Evolutionary conservation across 305 asterid species (phyloP).

Genomic region (Solanum chacoense): DNA sequence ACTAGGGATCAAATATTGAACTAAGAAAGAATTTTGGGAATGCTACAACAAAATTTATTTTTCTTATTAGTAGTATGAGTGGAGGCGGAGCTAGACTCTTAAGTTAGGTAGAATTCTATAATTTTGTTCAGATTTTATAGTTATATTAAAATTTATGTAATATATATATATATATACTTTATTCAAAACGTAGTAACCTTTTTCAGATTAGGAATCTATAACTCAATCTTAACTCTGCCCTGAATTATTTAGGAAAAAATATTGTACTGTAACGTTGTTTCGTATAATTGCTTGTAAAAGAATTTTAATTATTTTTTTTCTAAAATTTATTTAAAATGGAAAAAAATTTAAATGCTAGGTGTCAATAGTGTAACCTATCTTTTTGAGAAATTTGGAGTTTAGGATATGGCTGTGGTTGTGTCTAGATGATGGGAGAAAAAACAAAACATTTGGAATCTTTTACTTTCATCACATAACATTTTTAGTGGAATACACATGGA

Average conservation of each 20-base stretch:
- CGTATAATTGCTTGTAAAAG: neutral
- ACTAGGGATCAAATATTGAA: neutral
- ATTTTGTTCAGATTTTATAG: neutral
- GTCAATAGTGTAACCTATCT: neutral
- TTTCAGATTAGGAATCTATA: neutral
- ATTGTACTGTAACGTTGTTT: neutral
- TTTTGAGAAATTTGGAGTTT: neutral
- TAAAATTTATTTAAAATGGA: neutral
- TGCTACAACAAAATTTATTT: neutral
- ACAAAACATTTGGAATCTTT: constrained; percentile 12
- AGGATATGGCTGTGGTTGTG: neutral
- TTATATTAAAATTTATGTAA: neutral
- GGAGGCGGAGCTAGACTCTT: neutral
- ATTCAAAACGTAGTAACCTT: neutral
- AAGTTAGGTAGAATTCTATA: neutral
- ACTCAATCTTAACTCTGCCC: neutral
- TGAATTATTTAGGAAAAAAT: neutral
- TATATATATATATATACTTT: neutral
- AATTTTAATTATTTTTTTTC: neutral
- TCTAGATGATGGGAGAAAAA: neutral
- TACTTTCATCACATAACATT: neutral
- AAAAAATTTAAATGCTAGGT: neutral
- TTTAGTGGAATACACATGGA: neutral
- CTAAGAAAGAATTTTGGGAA: neutral
- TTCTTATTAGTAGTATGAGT: neutral